phyloP scores from a whole-genome alignment of 1,284 basidiomycete species.

The Schizophyllum amplum region DNA sequence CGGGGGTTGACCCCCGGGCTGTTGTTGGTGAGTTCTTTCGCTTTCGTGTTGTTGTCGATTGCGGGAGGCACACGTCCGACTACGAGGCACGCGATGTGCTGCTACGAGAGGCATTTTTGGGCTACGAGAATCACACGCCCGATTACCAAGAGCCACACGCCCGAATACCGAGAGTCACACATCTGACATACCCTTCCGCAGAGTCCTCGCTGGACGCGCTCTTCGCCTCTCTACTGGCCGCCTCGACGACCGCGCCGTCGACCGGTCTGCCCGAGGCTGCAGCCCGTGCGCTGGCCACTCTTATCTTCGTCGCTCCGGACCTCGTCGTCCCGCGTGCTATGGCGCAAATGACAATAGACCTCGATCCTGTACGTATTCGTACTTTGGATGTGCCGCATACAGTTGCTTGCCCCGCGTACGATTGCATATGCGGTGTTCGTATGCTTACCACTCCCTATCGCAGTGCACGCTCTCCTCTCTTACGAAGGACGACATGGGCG shows the following conservation, averaged over 20 bases:
- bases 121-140: no score
- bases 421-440: no score
- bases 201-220: not conserved
- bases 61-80: no score
- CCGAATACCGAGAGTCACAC: no score
- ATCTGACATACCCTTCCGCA: not conserved
- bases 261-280: slow-evolving; percentile 54
- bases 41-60: no score
- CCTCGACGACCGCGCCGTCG: slow-evolving; percentile 17
- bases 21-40: slow-evolving; percentile 45
- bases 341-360: slow-evolving; percentile 54
- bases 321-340: slow-evolving; percentile 63
- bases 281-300: slow-evolving; percentile 67
- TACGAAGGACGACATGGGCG: slow-evolving; percentile 66
- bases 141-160: no score
- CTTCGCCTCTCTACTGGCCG: not conserved
- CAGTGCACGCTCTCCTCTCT: slow-evolving; percentile 54
- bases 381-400: slow-evolving; percentile 31
- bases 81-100: no score
- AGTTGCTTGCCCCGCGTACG: no score
- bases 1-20: slow-evolving; percentile 58
- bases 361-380: slow-evolving; percentile 33
- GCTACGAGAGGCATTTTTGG: no score
- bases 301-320: slow-evolving; percentile 74
- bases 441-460: slow-evolving; percentile 61